Evolutionary conservation across 176 grass and related monocot species (phyloP).

Genomic region (Eremochloa ophiuroides): DNA sequence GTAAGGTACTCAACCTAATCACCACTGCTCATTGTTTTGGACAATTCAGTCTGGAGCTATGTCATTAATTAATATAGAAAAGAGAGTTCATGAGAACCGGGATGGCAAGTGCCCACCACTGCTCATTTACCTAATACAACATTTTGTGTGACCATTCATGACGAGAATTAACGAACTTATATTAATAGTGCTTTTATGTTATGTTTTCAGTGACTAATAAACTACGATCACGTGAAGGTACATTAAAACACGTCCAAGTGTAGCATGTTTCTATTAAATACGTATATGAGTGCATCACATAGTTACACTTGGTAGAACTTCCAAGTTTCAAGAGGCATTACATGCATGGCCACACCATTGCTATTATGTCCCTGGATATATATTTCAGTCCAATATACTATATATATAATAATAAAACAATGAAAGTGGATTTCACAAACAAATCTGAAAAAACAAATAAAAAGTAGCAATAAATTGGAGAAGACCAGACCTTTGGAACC

Average conservation of each 20-base stretch:
- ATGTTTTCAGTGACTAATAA: not conserved
- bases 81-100: not conserved
- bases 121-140: not conserved
- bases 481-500: conserved; percentile 69
- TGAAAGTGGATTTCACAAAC: not conserved
- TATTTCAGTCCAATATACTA: not conserved
- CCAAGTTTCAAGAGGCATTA: not conserved
- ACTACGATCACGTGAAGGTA: not conserved
- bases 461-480: not conserved
- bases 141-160: not conserved
- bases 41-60: not conserved
- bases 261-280: not conserved
- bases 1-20: not conserved
- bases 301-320: not conserved
- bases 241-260: not conserved
- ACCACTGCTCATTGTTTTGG: not conserved
- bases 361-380: not conserved
- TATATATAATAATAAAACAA: not conserved
- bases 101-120: not conserved
- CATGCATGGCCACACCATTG: not conserved
- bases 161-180: not conserved
- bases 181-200: not conserved
- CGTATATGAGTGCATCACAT: not conserved
- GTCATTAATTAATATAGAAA: not conserved
- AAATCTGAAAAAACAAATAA: not conserved